Evolutionary conservation across 2,329 filamentous ascomycete genomes (phyloP).

Genomic region (Trichoderma sp.): DNA sequence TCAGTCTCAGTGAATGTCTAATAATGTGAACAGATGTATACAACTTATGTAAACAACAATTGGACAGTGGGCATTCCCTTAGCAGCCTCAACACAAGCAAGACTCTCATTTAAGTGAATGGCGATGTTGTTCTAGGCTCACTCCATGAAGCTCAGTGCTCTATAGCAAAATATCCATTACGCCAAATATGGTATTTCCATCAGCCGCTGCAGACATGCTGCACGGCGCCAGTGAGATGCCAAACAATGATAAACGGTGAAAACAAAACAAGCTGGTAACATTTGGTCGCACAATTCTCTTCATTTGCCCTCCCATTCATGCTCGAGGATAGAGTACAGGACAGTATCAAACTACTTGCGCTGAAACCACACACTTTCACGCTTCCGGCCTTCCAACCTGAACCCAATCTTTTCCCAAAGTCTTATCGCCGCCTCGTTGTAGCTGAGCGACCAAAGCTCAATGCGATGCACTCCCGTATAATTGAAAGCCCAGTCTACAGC

Average conservation of each 20-base stretch:
- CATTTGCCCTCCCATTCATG: background rate
- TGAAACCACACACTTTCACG: background rate
- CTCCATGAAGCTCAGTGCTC: background rate
- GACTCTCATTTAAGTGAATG: background rate
- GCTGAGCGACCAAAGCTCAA: background rate
- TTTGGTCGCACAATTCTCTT: background rate
- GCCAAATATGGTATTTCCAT: background rate
- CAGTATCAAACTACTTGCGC: background rate
- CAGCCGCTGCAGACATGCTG: background rate
- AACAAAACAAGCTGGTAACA: background rate
- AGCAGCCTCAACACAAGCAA: too few relatives aligned
- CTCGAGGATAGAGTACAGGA: background rate
- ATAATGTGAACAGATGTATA: too few relatives aligned
- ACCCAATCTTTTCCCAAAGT: background rate
- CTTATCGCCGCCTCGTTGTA: background rate
- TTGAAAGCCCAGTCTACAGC: background rate
- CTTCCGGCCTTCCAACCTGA: background rate
- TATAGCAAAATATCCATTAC: background rate
- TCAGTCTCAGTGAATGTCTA: accelerated
- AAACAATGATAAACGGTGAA: background rate
- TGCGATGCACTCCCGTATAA: background rate
- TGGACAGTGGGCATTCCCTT: too few relatives aligned
- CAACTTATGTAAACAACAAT: too few relatives aligned
- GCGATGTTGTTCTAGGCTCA: background rate
- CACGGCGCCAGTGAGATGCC: background rate